Evolutionary conservation across 1,139 yeast genomes (phyloP).

Genomic region (Suhomyces bokatorum): DNA sequence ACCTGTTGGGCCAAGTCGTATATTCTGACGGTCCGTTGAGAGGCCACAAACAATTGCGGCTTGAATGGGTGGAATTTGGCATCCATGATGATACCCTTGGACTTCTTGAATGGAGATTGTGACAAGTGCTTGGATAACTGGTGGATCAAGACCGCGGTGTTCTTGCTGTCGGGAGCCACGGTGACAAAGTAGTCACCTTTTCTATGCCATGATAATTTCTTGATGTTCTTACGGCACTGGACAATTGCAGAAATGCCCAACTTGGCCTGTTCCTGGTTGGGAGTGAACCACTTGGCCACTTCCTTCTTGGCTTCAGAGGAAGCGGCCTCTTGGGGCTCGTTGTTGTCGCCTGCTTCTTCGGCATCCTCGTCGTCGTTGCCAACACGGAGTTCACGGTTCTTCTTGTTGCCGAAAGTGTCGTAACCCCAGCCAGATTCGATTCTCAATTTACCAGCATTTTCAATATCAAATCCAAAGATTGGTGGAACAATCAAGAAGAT

Average conservation of each 20-base stretch:
- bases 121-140: conserved; percentile 92
- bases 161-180: conserved; percentile 86
- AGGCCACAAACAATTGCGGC: conserved; percentile 91
- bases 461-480: conserved; percentile 83
- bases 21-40: conserved; percentile 87
- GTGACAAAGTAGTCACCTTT: conserved; percentile 96
- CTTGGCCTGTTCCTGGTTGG: conserved; percentile 58
- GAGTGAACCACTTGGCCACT: conserved; percentile 84
- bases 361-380: conserved; percentile 39
- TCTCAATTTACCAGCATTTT: conserved; percentile 74
- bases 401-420: conserved; percentile 67
- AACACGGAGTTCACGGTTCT: conserved; percentile 43
- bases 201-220: conserved; percentile 92
- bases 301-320: conserved; percentile 47
- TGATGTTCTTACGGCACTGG: conserved; percentile 70
- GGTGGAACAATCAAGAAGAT: conserved; percentile 85
- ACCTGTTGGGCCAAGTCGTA: conserved; percentile 89
- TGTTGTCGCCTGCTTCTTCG: conserved; percentile 33
- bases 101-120: conserved; percentile 94
- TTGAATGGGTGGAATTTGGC: conserved; percentile 96
- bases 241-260: conserved; percentile 73
- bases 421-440: conserved; percentile 93
- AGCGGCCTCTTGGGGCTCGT: conserved; percentile 28
- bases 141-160: conserved; percentile 88
- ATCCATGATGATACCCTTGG: conserved; percentile 92